These are phyloP conservation scores for Ophiostoma himal-ulmi DNA, from an alignment of 2,329 filamentous ascomycete genomes.

Conservation along the genomic window DNA sequence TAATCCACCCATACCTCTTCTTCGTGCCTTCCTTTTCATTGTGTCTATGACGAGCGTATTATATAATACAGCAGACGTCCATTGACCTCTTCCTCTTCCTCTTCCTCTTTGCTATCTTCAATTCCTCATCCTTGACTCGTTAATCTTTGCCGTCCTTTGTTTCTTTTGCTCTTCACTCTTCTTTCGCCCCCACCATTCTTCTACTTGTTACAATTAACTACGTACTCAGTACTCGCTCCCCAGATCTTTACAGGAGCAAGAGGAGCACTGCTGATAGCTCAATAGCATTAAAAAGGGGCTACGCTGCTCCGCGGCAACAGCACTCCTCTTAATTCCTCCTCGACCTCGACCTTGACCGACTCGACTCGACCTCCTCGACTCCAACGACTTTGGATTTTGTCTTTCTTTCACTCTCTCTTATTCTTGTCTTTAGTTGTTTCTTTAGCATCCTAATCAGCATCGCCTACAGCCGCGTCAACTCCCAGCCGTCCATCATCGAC, in stretches of 20 bases:
- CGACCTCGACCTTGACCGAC: neutral
- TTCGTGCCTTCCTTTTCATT: neutral
- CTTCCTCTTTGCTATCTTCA: neutral
- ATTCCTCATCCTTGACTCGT: neutral
- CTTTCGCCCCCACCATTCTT: conserved; percentile 9
- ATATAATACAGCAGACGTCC: neutral
- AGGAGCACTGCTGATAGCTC: neutral
- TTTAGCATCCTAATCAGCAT: neutral
- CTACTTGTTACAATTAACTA: conserved; percentile 11
- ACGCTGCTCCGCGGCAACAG: conserved; percentile 5
- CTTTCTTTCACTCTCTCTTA: neutral
- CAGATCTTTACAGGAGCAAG: neutral
- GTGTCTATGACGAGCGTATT: neutral
- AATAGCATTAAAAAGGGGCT: conserved; percentile 7
- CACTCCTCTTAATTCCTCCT: neutral
- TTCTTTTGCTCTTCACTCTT: neutral
- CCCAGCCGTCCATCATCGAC: conserved; percentile 1
- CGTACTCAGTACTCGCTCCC: neutral
- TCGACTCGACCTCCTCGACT: neutral
- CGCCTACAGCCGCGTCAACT: neutral
- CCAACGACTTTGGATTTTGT: neutral
- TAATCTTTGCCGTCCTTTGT: too few relatives aligned
- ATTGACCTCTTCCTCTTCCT: neutral
- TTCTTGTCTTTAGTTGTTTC: neutral
- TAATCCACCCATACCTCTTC: neutral